phyloP scores from a whole-genome alignment of 495 filamentous ascomycete genomes.

The Hypoxylon crocopeplum region DNA sequence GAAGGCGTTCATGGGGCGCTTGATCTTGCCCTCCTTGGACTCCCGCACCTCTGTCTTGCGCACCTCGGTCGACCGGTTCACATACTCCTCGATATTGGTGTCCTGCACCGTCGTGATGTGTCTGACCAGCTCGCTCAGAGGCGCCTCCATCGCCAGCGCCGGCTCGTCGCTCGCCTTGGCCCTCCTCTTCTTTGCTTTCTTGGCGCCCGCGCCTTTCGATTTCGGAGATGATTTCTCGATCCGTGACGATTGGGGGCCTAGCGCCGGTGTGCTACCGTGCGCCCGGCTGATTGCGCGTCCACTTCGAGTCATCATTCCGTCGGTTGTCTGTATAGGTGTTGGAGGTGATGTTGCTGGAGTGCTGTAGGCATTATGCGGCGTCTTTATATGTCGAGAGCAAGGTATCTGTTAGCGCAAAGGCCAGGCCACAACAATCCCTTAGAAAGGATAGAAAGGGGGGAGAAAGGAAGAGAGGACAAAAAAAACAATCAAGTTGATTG shows the following conservation, averaged over 20 bases:
- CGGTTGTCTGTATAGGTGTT: constrained; percentile 50
- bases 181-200: constrained; percentile 57
- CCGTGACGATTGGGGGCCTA: constrained; percentile 30
- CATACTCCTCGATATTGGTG: constrained; percentile 82
- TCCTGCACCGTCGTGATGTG: constrained; percentile 66
- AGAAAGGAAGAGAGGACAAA: constrained; percentile 1
- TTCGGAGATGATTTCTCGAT: constrained; percentile 47
- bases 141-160: constrained; percentile 64
- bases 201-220: constrained; percentile 38
- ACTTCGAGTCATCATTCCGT: constrained; percentile 54
- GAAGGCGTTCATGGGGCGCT: constrained; percentile 97
- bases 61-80: constrained; percentile 70
- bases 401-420: too few relatives aligned
- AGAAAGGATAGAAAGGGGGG: background rate
- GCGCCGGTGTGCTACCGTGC: constrained; percentile 15
- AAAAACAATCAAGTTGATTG: constrained; percentile 26
- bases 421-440: too few relatives aligned
- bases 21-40: constrained; percentile 79
- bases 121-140: constrained; percentile 78
- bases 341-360: constrained; percentile 60
- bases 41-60: constrained; percentile 70
- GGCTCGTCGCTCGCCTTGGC: constrained; percentile 57
- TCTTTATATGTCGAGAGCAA: constrained; percentile 32
- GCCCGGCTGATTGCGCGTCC: constrained; percentile 47
- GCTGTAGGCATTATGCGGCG: constrained; percentile 50